A percentile compares a stretch with the other conserved stretches of the same genome.
phyloP scores from a whole-genome alignment of 306 rosid species.

The Trichosanthes truncata region DNA sequence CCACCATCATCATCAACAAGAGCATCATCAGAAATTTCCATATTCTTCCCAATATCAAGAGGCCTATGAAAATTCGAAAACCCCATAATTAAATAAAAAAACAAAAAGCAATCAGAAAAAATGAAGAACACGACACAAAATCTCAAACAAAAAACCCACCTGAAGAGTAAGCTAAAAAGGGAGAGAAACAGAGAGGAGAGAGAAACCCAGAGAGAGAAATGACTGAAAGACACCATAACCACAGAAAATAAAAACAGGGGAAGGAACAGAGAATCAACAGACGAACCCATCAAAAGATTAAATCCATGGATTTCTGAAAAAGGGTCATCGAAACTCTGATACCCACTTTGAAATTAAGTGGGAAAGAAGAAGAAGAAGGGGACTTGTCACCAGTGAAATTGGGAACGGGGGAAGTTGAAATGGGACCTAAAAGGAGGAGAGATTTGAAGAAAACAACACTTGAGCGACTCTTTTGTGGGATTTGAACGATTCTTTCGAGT shows the following conservation, averaged over 20 bases:
- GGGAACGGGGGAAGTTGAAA: conserved; percentile 47
- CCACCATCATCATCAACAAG: conserved; percentile 12
- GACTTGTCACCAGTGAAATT: conserved; percentile 19
- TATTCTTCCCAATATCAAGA: background rate
- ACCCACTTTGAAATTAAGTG: conserved; percentile 29
- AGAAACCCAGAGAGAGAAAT: conserved; percentile 25
- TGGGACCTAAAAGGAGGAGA: conserved; percentile 38
- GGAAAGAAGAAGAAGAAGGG: conserved; percentile 21
- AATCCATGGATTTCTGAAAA: conserved; percentile 23
- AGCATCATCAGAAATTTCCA: background rate
- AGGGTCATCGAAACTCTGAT: conserved; percentile 42
- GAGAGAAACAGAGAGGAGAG: conserved; percentile 34
- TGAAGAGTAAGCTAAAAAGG: conserved; percentile 36
- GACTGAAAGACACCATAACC: conserved; percentile 28
- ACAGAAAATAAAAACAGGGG: conserved; percentile 26
- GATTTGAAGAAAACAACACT: conserved; percentile 54
- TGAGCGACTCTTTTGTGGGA: conserved; percentile 34
- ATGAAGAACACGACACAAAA: background rate
- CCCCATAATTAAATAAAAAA: background rate
- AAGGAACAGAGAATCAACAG: background rate
- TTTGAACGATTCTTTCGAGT: conserved; percentile 9
- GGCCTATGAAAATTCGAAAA: conserved; percentile 24
- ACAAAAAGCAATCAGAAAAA: background rate
- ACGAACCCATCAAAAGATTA: background rate
- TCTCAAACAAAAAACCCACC: conserved; percentile 22